Evolutionary conservation across 2,329 filamentous ascomycete genomes (phyloP).

Genomic region (Aspergillaceae sp.): DNA sequence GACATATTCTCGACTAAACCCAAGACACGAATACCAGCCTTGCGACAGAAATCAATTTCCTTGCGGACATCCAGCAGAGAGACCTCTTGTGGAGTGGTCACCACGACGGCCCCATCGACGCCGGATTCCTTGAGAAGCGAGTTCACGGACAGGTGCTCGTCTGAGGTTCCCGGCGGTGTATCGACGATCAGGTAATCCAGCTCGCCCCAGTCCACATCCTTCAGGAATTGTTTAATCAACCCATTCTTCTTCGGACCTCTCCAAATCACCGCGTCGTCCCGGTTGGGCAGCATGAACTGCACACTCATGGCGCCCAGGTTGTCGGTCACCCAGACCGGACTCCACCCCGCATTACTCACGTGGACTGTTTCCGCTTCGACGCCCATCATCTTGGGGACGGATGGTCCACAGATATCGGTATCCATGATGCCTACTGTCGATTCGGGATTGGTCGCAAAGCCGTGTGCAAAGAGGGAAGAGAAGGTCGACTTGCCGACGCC

Average conservation of each 20-base stretch:
- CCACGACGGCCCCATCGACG: conserved; percentile 84
- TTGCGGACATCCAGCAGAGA: conserved; percentile 86
- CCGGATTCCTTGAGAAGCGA: conserved; percentile 82
- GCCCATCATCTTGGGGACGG: conserved; percentile 98
- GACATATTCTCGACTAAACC: conserved; percentile 98
- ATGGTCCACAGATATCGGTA: conserved; percentile 92
- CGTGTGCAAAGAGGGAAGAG: conserved; percentile 76
- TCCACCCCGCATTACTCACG: conserved; percentile 80
- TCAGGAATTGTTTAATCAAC: conserved; percentile 93
- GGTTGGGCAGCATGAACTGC: conserved; percentile 92
- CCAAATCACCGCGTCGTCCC: conserved; percentile 96
- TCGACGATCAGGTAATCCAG: conserved; percentile 90
- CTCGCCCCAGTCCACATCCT: conserved; percentile 96
- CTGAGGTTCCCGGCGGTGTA: conserved; percentile 88
- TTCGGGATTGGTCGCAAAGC: conserved; percentile 72
- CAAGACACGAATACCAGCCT: conserved; percentile 80
- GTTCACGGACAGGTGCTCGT: conserved; percentile 93
- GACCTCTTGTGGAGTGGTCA: conserved; percentile 94
- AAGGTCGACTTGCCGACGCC: conserved; percentile 96
- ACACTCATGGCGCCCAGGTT: conserved; percentile 95
- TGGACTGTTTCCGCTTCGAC: conserved; percentile 92
- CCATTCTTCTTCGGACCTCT: conserved; percentile 97
- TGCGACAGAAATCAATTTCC: conserved; percentile 94
- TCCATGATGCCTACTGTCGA: conserved; percentile 91
- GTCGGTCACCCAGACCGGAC: conserved; percentile 88